Evolutionary conservation across 371 early-diverging fungal genomes (phyloP).

Genomic region (Chytridium lagenaria): DNA sequence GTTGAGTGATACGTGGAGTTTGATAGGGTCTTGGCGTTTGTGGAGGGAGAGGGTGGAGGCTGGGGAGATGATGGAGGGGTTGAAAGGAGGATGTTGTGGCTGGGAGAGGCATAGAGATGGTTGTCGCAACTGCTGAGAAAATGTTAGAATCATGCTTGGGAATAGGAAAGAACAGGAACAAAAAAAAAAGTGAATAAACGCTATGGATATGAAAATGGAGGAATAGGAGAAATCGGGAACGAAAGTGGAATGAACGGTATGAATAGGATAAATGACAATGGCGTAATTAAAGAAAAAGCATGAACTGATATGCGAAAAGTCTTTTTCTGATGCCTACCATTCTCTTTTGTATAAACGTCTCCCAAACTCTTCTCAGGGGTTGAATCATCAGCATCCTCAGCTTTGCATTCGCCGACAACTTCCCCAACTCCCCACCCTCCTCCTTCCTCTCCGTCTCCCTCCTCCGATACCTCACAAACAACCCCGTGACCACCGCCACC

Average conservation of each 20-base stretch:
- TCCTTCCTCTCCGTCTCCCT: neutral
- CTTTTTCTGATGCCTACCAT: too few species aligned
- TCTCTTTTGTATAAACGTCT: neutral
- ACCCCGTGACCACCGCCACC: neutral
- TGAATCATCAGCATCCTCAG: constrained; percentile 1
- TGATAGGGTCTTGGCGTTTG: neutral
- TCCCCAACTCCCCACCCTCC: constrained; percentile 2
- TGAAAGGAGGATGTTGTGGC: neutral
- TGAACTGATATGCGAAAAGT: too few species aligned
- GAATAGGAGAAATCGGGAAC: neutral
- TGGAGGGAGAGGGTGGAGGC: neutral
- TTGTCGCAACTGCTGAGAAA: neutral
- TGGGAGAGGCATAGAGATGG: neutral
- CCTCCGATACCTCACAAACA: neutral
- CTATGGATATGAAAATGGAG: neutral
- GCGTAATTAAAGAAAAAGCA: neutral
- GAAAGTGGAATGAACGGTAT: too few species aligned
- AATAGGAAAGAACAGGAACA: neutral
- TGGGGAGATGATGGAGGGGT: neutral
- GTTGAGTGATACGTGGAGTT: neutral
- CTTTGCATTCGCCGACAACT: neutral
- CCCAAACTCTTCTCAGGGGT: neutral
- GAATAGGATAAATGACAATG: neutral
- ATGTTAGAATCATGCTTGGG: neutral
- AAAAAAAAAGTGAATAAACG: neutral